phyloP scores from a whole-genome alignment of 202 grass and related monocot genomes.

The Cymbopogon flexuosus region DNA sequence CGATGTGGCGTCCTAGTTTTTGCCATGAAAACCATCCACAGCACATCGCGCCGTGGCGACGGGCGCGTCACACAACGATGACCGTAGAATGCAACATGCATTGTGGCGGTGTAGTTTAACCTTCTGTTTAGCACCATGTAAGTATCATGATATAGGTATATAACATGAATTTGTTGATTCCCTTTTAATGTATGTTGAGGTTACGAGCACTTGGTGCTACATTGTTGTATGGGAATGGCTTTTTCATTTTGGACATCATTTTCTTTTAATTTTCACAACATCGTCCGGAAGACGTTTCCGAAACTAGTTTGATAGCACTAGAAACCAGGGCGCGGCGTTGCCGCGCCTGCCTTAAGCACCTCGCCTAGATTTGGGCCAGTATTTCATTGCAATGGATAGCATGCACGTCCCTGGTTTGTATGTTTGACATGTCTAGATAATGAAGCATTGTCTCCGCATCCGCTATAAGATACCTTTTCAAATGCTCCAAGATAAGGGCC shows the following conservation, averaged over 20 bases:
- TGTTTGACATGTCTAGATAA: too few relatives aligned
- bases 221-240: not conserved
- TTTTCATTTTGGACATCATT: not conserved
- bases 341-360: too few relatives aligned
- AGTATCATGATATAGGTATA: too few relatives aligned
- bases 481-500: too few relatives aligned
- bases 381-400: too few relatives aligned
- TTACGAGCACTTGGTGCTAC: not conserved
- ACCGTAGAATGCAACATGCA: not conserved
- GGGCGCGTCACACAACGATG: not conserved
- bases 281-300: not conserved
- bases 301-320: too few relatives aligned
- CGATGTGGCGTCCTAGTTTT: not conserved
- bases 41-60: not conserved
- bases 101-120: not conserved
- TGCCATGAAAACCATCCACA: not conserved
- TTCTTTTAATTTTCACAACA: not conserved
- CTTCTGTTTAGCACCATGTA: not conserved
- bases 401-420: too few relatives aligned
- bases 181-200: not conserved
- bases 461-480: too few relatives aligned
- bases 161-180: not conserved
- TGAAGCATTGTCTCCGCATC: too few relatives aligned
- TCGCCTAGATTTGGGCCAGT: too few relatives aligned
- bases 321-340: too few relatives aligned